Evolutionary conservation across 345 rosid species (phyloP), one percentile per base, ranked within the genome.

Genomic region (Eutrema heterophyllum): DNA sequence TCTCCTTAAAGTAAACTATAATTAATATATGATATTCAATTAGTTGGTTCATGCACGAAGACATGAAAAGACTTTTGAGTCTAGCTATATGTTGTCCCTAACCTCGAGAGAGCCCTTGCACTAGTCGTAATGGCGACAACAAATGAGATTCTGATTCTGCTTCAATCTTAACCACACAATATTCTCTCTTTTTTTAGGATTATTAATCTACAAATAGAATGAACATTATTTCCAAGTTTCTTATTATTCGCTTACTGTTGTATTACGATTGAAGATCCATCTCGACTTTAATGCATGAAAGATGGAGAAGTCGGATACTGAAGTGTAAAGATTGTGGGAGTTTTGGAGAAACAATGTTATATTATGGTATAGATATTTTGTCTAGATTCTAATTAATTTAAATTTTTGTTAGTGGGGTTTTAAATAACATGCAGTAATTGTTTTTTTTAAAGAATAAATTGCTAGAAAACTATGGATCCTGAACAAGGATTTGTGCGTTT

Each of bases 41-140:
- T 30, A 51, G 56, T 51, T 32, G 73, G 79, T 75, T 68, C 79
- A 75, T 75, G 79, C 72, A 74, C 53, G 29, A 67, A 74, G 72
- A 74, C 72, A 14, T 13, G 57, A 39, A 48, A 58, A 53, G 5
- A 7, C 45, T 56, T 53, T 51, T 64, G 45, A 39, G 48, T 72
- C 72, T 46, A 74, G 65, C 49, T 55, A 45, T 41, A 38, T 24
- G 11, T 65, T 74, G 72, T 74, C 78, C 71, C 61, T 54, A 74
- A 30, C 51, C 67, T 74, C 67, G 59, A 56, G 61, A 67, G 77
- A 64, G 18, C 65, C 36, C 57, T 44, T 64, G 9, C 56, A 55
- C 77, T 64, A 73, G 64, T 73, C 64, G 65, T 73, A 45, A 65
- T 64, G 77, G 77, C n/a, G 58, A 73, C 64, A 54, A 54, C 77